These are phyloP conservation scores for Auriculariales sp. DNA, from an alignment of 768 basidiomycete species.

Conservation along the genomic window DNA sequence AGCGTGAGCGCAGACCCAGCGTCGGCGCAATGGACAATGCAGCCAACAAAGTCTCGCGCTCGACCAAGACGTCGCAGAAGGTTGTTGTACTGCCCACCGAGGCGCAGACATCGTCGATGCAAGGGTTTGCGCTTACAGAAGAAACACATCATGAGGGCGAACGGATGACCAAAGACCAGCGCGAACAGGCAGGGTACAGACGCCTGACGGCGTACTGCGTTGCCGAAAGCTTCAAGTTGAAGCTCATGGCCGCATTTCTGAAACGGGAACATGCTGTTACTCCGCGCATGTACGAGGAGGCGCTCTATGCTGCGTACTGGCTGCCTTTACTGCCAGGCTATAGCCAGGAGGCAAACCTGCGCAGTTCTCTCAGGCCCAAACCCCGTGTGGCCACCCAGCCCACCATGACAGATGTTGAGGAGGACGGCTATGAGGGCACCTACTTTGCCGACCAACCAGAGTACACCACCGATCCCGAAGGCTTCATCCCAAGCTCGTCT, in stretches of 20 bases:
- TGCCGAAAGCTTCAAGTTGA: conserved; percentile 75
- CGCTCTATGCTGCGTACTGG: conserved; percentile 86
- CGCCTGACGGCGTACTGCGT: conserved; percentile 84
- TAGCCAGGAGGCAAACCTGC: conserved; percentile 65
- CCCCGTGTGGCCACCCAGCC: conserved; percentile 43
- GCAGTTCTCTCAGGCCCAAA: conserved; percentile 60
- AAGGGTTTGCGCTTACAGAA: conserved; percentile 27
- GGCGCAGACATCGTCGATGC: conserved; percentile 66
- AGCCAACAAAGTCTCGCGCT: conserved; percentile 44
- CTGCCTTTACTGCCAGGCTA: conserved; percentile 87
- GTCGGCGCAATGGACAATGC: neutral
- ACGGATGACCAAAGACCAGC: conserved; percentile 77
- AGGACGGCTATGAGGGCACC: conserved; percentile 75
- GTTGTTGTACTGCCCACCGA: conserved; percentile 83
- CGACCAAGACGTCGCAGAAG: conserved; percentile 83
- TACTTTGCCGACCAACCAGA: conserved; percentile 41
- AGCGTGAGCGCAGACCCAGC: neutral
- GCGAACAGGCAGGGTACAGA: conserved; percentile 66
- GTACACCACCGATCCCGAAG: neutral
- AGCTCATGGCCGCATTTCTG: conserved; percentile 67
- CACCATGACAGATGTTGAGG: conserved; percentile 75
- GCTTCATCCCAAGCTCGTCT: neutral
- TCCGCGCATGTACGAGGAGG: conserved; percentile 83
- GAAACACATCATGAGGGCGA: conserved; percentile 52
- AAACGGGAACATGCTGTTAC: conserved; percentile 88